Evolutionary conservation across 2,329 filamentous ascomycete genomes (phyloP), one percentile per base, ranked within the genome.

Genomic region (Sporothrix inflata): DNA sequence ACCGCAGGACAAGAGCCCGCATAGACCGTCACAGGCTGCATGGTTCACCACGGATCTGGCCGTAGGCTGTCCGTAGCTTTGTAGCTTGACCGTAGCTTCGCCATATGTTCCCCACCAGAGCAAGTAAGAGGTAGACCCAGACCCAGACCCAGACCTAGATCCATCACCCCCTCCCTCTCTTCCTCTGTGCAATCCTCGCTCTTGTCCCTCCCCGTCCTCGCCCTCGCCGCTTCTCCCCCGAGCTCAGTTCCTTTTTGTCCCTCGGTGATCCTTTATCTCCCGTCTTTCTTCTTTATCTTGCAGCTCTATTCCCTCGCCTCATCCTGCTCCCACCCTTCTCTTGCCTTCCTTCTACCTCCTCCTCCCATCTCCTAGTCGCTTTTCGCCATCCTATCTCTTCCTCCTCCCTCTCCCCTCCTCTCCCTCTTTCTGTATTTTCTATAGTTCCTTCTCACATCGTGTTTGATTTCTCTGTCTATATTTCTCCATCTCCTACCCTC

Each of bases 21-120:
- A 61, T 5, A 61, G 40, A 9, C 21, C 40, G 61, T 65, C 60
- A 24, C 27, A 38, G 24, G 65, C 45, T 67, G 45, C 45, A 67
- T 21, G 19, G 45, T 24, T 67, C 4, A 27, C 65, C 45, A 49
- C 65, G 42, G 65, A 51, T 67, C 24, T 67, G 65, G 45, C 45
- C 65, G 45, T 16, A 34, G 60, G n/a, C 38, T 30, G 63, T 34
- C 42, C 24, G 63, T n/a, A 34, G 63, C 63, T 66, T 47, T 66
- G 63, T n/a, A 66, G 63, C 63, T 66, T 51, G 21, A 27, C 60
- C n/a, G 38, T 65, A 27, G 38, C 38, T 65, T 45, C 21, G n/a
- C 24, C 12, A 27, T 42, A 24, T 24, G 21, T n/a, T 27, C 60
- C 24, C 60, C 60, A 65, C 60, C 38, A 65, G 38, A 65, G 60